phyloP scores from a whole-genome alignment of 805 yeast species.

The Cyberlindnera subsufficiens region DNA sequence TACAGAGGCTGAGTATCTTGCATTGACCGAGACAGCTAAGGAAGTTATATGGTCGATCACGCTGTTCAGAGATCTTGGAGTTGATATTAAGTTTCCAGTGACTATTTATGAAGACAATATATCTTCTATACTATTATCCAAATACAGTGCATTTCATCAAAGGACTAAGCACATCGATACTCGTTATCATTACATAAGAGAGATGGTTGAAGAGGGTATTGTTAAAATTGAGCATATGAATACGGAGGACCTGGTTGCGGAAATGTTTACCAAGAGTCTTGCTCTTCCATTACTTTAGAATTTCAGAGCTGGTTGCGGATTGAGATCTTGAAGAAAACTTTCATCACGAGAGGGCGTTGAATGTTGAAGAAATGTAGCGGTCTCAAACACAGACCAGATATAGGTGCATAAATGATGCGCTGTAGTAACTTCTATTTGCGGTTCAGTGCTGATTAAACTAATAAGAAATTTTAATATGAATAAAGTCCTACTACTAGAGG shows the following conservation, averaged over 20 bases:
- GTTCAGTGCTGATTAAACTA: too few species aligned
- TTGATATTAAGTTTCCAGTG: neutral
- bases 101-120: neutral
- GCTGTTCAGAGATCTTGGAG: neutral
- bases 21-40: neutral
- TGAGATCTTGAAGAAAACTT: neutral
- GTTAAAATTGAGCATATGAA: neutral
- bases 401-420: too few species aligned
- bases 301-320: neutral
- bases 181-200: neutral
- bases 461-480: too few species aligned
- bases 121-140: neutral
- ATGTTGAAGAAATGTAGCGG: too few species aligned
- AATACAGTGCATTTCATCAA: neutral
- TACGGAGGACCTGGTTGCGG: neutral
- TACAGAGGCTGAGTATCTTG: slow-evolving; percentile 4
- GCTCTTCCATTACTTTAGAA: neutral
- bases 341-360: neutral
- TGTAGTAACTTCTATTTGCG: too few species aligned
- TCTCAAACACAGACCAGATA: too few species aligned
- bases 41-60: slow-evolving; percentile 1
- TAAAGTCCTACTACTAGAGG: too few species aligned
- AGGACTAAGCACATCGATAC: slow-evolving; percentile 1
- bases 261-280: neutral
- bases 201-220: neutral